Conservation (phyloP, 2,329 filamentous ascomycete genomes). For the Penicillium digitatum region DNA sequence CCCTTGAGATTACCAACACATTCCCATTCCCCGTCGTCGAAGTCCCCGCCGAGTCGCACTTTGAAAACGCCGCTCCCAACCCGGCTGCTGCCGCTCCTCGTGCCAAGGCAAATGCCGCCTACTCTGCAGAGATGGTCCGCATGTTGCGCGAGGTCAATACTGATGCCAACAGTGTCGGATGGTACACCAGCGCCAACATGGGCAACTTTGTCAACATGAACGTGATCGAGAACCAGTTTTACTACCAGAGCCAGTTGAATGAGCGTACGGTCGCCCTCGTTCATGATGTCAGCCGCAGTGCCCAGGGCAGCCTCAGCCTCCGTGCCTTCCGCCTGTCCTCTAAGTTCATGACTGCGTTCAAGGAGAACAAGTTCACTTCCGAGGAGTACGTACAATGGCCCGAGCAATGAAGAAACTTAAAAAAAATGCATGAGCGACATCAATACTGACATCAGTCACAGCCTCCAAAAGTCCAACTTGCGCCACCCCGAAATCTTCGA, state of each 20-base stretch:
- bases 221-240: slow-evolving; percentile 96
- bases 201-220: slow-evolving; percentile 94
- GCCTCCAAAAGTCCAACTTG: slow-evolving; percentile 89
- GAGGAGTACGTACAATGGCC: slow-evolving; percentile 67
- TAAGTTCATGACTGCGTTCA: slow-evolving; percentile 83
- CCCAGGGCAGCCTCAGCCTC: slow-evolving; percentile 83
- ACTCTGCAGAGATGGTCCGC: slow-evolving; percentile 96
- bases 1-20: slow-evolving; percentile 86
- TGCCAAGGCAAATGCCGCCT: slow-evolving; percentile 80
- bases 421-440: neutral
- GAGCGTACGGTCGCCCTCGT: slow-evolving; percentile 83
- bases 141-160: slow-evolving; percentile 96
- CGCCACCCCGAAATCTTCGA: slow-evolving; percentile 90
- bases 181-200: slow-evolving; percentile 98
- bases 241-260: slow-evolving; percentile 91
- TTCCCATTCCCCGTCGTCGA: slow-evolving; percentile 91
- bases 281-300: slow-evolving; percentile 92
- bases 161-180: slow-evolving; percentile 95
- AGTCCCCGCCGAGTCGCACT: slow-evolving; percentile 65
- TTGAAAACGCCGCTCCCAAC: slow-evolving; percentile 64
- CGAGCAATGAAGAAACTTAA: neutral
- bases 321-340: slow-evolving; percentile 87
- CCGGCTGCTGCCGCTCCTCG: slow-evolving; percentile 83
- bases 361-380: slow-evolving; percentile 96
- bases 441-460: slow-evolving; percentile 41